A percentile compares a stretch with the other conserved stretches of the same genome.
Evolutionary conservation across 2,329 filamentous ascomycete species (phyloP).

Genomic region (Metarhizium sp.): DNA sequence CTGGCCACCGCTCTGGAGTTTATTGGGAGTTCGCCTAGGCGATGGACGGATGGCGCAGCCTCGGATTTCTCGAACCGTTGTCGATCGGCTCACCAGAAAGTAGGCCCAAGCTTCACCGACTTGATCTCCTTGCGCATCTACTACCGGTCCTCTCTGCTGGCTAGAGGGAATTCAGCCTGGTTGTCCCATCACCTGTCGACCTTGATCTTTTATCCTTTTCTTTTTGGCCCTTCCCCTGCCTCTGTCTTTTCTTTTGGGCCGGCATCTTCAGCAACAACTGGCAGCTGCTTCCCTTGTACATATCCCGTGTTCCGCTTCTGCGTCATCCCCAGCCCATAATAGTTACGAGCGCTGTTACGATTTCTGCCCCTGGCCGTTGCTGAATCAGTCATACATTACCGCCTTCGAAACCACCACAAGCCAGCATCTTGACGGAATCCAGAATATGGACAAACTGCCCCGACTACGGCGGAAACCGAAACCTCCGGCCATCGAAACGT

Average conservation of each 20-base stretch:
- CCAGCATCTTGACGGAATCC: not conserved
- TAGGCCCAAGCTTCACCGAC: not conserved
- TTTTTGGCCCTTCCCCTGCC: not conserved
- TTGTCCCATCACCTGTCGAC: not conserved
- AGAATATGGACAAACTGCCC: conserved; percentile 31
- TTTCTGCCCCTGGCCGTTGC: not conserved
- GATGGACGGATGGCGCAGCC: too few relatives aligned
- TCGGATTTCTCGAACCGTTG: not conserved
- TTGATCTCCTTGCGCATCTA: not conserved
- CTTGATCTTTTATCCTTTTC: not conserved
- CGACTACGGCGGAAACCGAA: conserved; percentile 35
- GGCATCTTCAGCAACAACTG: not conserved
- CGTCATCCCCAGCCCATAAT: not conserved
- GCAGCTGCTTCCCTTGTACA: not conserved
- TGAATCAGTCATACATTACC: not conserved
- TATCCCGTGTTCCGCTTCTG: not conserved
- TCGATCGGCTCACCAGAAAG: too few relatives aligned
- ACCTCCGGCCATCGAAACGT: conserved; percentile 32
- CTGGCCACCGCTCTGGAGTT: too few relatives aligned
- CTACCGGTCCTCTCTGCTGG: conserved; percentile 4
- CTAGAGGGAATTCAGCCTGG: not conserved
- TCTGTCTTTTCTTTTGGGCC: conserved; percentile 2
- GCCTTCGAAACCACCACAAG: conserved; percentile 1
- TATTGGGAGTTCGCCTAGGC: too few relatives aligned
- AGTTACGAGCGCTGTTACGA: not conserved